phyloP scores from a whole-genome alignment of 2,329 filamentous ascomycete species.

The Phyllosticta citriasiana region DNA sequence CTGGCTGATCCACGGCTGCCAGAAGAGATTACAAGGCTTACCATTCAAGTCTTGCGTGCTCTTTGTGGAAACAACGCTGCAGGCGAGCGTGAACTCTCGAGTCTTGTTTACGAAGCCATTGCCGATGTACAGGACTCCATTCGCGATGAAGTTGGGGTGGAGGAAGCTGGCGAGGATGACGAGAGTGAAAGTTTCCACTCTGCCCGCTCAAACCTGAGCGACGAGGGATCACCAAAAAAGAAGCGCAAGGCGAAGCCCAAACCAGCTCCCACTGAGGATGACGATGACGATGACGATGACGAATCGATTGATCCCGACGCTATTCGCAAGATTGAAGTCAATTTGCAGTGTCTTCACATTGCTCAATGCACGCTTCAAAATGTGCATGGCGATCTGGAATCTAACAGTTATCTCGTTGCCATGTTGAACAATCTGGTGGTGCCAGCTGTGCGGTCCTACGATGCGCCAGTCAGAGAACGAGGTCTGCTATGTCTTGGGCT shows the following conservation, averaged over 20 bases:
- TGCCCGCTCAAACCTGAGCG: slow-evolving; percentile 73
- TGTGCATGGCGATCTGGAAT: slow-evolving; percentile 75
- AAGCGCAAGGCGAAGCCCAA: slow-evolving; percentile 28
- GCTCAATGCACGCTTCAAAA: slow-evolving; percentile 97
- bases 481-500: slow-evolving; percentile 83
- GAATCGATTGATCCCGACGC: slow-evolving; percentile 47
- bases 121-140: slow-evolving; percentile 96
- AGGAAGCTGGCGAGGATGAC: slow-evolving; percentile 36
- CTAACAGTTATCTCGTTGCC: slow-evolving; percentile 85
- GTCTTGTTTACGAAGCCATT: slow-evolving; percentile 81
- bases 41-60: slow-evolving; percentile 68
- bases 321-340: slow-evolving; percentile 85
- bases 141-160: slow-evolving; percentile 48
- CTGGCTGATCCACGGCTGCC: slow-evolving; percentile 79
- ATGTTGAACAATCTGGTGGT: slow-evolving; percentile 97
- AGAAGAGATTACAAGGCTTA: slow-evolving; percentile 84
- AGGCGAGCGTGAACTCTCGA: slow-evolving; percentile 74
- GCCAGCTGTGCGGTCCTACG: slow-evolving; percentile 85
- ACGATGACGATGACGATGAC: slow-evolving; percentile 38
- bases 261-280: slow-evolving; percentile 51
- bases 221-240: slow-evolving; percentile 46
- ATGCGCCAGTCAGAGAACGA: slow-evolving; percentile 83
- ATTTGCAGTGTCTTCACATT: slow-evolving; percentile 96
- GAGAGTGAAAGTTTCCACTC: slow-evolving; percentile 82
- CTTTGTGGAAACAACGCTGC: slow-evolving; percentile 68